Evolutionary conservation across 1,284 basidiomycete species (phyloP).

Genomic region (Vanrija sp.): DNA sequence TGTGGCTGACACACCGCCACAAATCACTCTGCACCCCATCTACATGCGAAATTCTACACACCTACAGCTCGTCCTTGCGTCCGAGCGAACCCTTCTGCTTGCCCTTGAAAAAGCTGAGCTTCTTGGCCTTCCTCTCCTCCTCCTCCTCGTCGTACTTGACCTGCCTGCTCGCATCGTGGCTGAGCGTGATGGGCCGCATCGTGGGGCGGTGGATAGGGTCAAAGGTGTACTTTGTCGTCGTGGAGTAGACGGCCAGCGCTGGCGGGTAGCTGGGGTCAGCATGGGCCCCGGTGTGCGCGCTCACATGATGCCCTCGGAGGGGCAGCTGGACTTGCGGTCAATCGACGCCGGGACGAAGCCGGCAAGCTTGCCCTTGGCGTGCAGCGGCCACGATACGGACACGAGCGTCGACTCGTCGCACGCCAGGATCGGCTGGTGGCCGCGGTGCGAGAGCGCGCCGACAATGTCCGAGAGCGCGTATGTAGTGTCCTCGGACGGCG

Average conservation of each 20-base stretch:
- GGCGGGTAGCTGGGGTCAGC: slow-evolving; percentile 34
- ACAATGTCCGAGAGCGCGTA: slow-evolving; percentile 39
- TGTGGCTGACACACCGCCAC: no score
- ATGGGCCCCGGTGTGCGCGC: slow-evolving; percentile 2
- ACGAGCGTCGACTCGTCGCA: slow-evolving; percentile 39
- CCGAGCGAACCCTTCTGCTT: slow-evolving; percentile 25
- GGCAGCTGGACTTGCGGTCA: slow-evolving; percentile 31
- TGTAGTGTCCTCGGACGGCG: slow-evolving; percentile 40
- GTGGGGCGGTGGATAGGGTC: slow-evolving; percentile 42
- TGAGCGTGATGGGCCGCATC: slow-evolving; percentile 41
- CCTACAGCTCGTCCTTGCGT: slow-evolving; percentile 31
- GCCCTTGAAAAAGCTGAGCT: slow-evolving; percentile 41
- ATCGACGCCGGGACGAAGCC: slow-evolving; percentile 26
- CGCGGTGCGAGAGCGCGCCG: slow-evolving; percentile 24
- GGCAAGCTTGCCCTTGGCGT: slow-evolving; percentile 32
- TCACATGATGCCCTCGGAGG: slow-evolving; percentile 42
- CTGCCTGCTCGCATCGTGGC: slow-evolving; percentile 30
- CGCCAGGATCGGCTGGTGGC: slow-evolving; percentile 23
- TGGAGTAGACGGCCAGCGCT: slow-evolving; percentile 18
- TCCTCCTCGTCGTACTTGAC: slow-evolving; percentile 25
- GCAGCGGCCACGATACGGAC: slow-evolving; percentile 38
- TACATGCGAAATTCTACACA: background rate
- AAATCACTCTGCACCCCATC: no score
- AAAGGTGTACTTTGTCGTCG: slow-evolving; percentile 33
- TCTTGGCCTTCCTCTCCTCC: slow-evolving; percentile 18